These are phyloP conservation scores for Lecanosticta acicola DNA, from an alignment of 2,329 filamentous ascomycete genomes.

Conservation along the genomic window DNA sequence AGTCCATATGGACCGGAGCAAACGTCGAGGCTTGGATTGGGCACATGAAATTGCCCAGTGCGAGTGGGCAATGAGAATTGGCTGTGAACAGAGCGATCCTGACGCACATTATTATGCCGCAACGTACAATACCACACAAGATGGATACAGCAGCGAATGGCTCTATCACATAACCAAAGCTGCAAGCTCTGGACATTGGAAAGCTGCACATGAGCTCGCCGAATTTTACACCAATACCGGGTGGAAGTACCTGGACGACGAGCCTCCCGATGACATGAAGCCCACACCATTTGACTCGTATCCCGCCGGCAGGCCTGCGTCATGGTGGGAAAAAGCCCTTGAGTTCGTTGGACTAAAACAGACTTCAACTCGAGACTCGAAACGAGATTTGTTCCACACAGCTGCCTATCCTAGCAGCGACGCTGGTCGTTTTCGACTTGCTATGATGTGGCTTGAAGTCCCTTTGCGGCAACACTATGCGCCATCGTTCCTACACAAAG, in stretches of 20 bases:
- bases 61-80: conserved; percentile 32
- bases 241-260: conserved; percentile 32
- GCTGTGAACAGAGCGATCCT: conserved; percentile 40
- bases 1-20: conserved; percentile 15
- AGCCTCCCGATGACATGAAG: conserved; percentile 30
- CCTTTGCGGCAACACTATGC: conserved; percentile 21
- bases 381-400: conserved; percentile 24
- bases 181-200: conserved; percentile 36
- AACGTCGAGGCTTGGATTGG: conserved; percentile 3
- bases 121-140: conserved; percentile 9
- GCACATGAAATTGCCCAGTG: conserved; percentile 17
- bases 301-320: conserved; percentile 10
- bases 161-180: conserved; percentile 43
- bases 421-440: conserved; percentile 21
- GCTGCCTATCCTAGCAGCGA: conserved; percentile 27
- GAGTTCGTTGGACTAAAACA: conserved; percentile 7
- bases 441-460: conserved; percentile 25
- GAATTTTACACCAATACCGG: conserved; percentile 35
- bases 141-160: conserved; percentile 34
- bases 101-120: conserved; percentile 38
- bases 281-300: conserved; percentile 32
- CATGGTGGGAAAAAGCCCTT: neutral
- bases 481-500: conserved; percentile 24
- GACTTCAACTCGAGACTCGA: conserved; percentile 5
- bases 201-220: conserved; percentile 36